Conservation (phyloP, 306 rosid genomes). For the Inga laurina region DNA sequence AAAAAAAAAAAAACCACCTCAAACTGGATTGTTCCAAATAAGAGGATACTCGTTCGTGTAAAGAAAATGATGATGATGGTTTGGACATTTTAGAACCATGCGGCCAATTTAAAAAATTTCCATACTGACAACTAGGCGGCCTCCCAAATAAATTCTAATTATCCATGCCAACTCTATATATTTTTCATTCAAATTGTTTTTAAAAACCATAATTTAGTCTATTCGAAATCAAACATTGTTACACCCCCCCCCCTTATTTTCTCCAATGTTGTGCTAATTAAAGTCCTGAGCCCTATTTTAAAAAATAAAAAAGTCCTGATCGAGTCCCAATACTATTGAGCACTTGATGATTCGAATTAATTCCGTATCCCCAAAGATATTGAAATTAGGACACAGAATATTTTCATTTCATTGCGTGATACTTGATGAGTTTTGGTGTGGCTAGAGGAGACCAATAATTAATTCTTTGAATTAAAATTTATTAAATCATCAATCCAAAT, state of each 20-base stretch:
- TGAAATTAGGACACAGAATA: background rate
- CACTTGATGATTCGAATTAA: background rate
- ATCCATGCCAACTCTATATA: background rate
- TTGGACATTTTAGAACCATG: background rate
- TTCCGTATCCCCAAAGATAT: background rate
- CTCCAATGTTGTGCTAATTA: background rate
- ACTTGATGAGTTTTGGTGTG: background rate
- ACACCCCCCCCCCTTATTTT: background rate
- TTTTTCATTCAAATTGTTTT: background rate
- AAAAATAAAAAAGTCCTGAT: background rate
- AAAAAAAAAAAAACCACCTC: too few species aligned
- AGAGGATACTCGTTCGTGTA: too few species aligned
- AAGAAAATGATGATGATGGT: too few species aligned
- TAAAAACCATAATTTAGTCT: too few species aligned
- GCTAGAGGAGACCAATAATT: background rate
- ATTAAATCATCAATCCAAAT: background rate
- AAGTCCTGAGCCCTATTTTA: background rate
- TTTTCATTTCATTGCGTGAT: background rate
- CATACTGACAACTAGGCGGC: background rate
- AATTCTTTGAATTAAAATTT: background rate
- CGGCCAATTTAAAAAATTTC: background rate
- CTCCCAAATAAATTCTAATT: background rate
- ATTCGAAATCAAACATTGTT: too few species aligned
- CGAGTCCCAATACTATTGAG: too few species aligned
- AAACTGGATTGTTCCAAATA: too few species aligned